Percentiles rank a stretch among this genome's conserved stretches.
These are phyloP conservation scores for Phytophthora syringae DNA, from an alignment of 352 stramenopile genomes.

Conservation along the genomic window DNA sequence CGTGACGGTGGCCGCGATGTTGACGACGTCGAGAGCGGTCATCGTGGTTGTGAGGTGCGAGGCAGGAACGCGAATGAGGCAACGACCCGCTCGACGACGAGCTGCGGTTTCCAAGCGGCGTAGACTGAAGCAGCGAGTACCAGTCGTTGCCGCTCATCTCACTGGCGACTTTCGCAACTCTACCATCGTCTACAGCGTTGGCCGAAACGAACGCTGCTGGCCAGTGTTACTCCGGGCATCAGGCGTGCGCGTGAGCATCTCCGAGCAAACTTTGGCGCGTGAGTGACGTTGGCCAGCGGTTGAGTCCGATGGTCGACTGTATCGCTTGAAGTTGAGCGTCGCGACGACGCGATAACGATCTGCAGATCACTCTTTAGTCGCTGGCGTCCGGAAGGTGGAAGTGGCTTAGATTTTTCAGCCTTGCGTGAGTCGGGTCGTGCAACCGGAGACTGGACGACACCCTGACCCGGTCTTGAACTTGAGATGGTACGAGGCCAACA, in stretches of 20 bases:
- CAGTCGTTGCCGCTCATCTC: constrained; percentile 34
- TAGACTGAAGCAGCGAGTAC: constrained; percentile 1
- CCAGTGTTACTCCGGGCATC: constrained; percentile 23
- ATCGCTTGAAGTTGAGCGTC: constrained; percentile 25
- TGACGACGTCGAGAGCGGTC: constrained; percentile 29
- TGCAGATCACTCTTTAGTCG: too few species aligned
- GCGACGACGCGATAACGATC: constrained; percentile 16
- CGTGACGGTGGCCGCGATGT: constrained; percentile 30
- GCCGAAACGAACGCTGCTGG: too few species aligned
- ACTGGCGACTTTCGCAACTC: constrained; percentile 17
- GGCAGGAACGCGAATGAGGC: neutral
- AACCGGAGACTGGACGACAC: neutral
- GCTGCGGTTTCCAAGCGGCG: neutral
- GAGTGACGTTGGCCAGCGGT: constrained; percentile 20
- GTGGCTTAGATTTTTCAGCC: neutral
- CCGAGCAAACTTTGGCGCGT: constrained; percentile 32
- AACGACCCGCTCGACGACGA: neutral
- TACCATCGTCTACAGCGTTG: constrained; percentile 32
- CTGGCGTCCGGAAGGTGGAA: too few species aligned
- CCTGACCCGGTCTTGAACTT: constrained; percentile 19
- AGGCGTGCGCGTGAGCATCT: constrained; percentile 7
- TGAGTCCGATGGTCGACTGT: constrained; percentile 14
- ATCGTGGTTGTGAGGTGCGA: constrained; percentile 1
- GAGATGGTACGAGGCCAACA: constrained; percentile 6
- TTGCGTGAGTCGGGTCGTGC: neutral